phyloP scores from a whole-genome alignment of 1,284 basidiomycete species.

The Singerocomus inundabilis region DNA sequence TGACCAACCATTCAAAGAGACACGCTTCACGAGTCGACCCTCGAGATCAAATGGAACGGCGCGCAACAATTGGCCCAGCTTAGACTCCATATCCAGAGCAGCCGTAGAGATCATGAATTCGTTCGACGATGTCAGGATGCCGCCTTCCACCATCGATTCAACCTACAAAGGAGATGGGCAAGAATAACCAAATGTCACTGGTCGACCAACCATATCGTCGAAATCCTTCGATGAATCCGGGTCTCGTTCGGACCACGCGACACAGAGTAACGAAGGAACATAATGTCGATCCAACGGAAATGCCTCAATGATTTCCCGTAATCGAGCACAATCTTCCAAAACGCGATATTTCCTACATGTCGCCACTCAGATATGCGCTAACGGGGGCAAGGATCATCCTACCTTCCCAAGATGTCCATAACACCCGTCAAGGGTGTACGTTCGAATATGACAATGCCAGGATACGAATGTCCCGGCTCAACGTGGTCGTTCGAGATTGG shows the following conservation, averaged over 20 bases:
- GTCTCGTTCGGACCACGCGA: conserved; percentile 55
- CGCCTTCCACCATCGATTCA: conserved; percentile 43
- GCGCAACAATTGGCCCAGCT: conserved; percentile 44
- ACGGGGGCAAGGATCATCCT: conserved; percentile 15
- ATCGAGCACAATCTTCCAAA: conserved; percentile 66
- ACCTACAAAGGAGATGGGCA: conserved; percentile 37
- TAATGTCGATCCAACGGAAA: conserved; percentile 56
- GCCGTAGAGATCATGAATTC: conserved; percentile 49
- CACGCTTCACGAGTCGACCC: conserved; percentile 50
- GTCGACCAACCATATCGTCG: conserved; percentile 45
- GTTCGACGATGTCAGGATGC: conserved; percentile 41
- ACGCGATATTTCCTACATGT: conserved; percentile 60
- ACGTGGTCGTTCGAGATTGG: conserved; percentile 27
- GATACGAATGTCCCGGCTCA: conserved; percentile 34
- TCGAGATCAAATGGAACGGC: conserved; percentile 50
- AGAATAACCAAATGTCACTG: neutral
- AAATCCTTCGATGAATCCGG: conserved; percentile 43
- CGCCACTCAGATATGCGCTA: conserved; percentile 3
- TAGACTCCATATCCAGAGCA: conserved; percentile 54
- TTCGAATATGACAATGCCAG: conserved; percentile 71
- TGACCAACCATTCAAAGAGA: conserved; percentile 48
- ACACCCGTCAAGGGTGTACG: conserved; percentile 61
- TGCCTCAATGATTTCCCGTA: conserved; percentile 58
- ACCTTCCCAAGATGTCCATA: conserved; percentile 66
- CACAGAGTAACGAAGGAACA: conserved; percentile 54